Conservation (phyloP, 2,329 filamentous ascomycete genomes). For the Trichoderma guizhouense region DNA sequence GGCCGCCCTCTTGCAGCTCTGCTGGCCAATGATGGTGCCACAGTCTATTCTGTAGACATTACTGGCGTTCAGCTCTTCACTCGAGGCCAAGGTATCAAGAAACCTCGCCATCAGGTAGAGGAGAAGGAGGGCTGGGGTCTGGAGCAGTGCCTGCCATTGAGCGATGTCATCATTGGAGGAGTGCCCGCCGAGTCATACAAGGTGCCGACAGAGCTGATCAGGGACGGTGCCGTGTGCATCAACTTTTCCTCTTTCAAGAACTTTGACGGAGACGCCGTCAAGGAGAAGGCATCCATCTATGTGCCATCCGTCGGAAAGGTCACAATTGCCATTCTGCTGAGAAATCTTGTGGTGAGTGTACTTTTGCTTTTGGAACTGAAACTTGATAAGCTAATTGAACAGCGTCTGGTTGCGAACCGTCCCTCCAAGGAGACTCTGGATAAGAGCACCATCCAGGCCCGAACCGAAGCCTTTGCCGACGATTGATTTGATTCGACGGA, state of each 20-base stretch:
- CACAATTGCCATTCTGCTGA: slow-evolving; percentile 84
- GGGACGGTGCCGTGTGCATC: slow-evolving; percentile 94
- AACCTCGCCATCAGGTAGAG: slow-evolving; percentile 79
- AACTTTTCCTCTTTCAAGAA: slow-evolving; percentile 97
- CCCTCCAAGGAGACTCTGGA: slow-evolving; percentile 37
- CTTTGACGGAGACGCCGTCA: slow-evolving; percentile 79
- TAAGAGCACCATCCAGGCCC: slow-evolving; percentile 36
- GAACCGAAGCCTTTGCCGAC: slow-evolving; percentile 41
- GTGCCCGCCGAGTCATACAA: slow-evolving; percentile 88
- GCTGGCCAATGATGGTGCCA: slow-evolving; percentile 92
- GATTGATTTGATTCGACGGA: slow-evolving; percentile 20
- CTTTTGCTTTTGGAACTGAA: background rate
- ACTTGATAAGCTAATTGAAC: slow-evolving; percentile 24
- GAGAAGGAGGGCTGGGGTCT: slow-evolving; percentile 78
- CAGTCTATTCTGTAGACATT: slow-evolving; percentile 91
- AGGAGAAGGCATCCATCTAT: slow-evolving; percentile 94
- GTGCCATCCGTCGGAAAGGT: slow-evolving; percentile 97
- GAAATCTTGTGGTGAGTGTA: slow-evolving; percentile 77
- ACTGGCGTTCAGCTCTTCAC: slow-evolving; percentile 91
- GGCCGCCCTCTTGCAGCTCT: slow-evolving; percentile 88
- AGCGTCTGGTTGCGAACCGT: slow-evolving; percentile 53
- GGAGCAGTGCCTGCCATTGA: slow-evolving; percentile 77
- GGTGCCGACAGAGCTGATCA: slow-evolving; percentile 76
- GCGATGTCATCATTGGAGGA: slow-evolving; percentile 91
- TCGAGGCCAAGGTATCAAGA: slow-evolving; percentile 80